Conservation (phyloP, 2,329 filamentous ascomycete genomes). For the Tothia fuscella region DNA sequence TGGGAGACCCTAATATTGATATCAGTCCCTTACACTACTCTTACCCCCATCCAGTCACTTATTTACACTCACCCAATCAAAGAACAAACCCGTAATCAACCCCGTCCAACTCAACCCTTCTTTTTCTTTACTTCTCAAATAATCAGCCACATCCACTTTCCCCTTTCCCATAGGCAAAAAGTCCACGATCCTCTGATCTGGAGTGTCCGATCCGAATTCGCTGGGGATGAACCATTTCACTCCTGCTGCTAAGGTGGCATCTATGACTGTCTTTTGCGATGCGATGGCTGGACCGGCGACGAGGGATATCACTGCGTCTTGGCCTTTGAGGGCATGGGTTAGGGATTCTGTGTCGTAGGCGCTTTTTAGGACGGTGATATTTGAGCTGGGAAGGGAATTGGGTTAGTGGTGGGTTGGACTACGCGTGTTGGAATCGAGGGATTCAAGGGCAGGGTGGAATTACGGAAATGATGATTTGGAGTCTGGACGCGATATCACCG, state of each 20-base stretch:
- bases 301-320: conserved; percentile 44
- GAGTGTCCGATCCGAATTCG: conserved; percentile 41
- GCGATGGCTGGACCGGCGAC: conserved; percentile 30
- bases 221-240: conserved; percentile 50
- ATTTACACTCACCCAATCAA: conserved; percentile 48
- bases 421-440: too few species aligned
- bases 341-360: background rate
- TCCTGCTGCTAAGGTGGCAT: conserved; percentile 46
- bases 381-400: too few species aligned
- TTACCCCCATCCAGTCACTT: too few species aligned
- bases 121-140: conserved; percentile 8
- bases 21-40: too few species aligned
- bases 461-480: background rate
- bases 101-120: conserved; percentile 46
- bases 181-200: conserved; percentile 21
- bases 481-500: background rate
- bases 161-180: conserved; percentile 39
- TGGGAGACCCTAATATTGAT: conserved; percentile 33
- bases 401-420: too few species aligned
- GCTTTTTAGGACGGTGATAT: too few species aligned
- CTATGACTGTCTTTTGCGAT: conserved; percentile 40
- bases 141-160: conserved; percentile 1
- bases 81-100: conserved; percentile 46
- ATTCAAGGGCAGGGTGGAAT: too few species aligned
- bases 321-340: conserved; percentile 21